Base-by-base conservation (phyloP, 2,329 filamentous ascomycete species). In the Fusarium xyrophilum region DNA sequence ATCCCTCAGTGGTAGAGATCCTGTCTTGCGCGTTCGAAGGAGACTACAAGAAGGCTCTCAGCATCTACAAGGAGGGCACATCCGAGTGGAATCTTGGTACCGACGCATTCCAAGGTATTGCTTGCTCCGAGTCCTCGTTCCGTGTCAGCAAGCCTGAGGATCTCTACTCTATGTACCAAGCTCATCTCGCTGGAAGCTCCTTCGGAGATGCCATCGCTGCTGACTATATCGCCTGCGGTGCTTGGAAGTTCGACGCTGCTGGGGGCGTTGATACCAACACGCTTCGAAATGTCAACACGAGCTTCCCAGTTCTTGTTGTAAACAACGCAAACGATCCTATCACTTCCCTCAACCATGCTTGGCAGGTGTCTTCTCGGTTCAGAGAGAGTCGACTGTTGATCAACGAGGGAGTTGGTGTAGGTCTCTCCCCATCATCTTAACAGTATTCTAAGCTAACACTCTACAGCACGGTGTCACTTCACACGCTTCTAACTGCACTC, bases 251-350 rank as follows among this genome's bases (percentile, higher is more conserved):
- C 7, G 51, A 60, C 2, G 63, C 70, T 19, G 66, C 53, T 5
- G 70, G 73, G 17, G 33, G 30, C 1, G 46, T 68, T 10, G 47
- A 73, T 25, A 63, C 58, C 0, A 60, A 67, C n/a, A 44, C 58
- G 0, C 56, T 72, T 3, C 61, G 64, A 7, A 68, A 63, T 17
- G 56, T 73, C 27, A 70, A 72, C 3, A 73, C 68, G 0, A 73
- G 57, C 17, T 68, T 61, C 19, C 68, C 70, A 0, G 36, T 72
- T 6, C 57, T 73, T 1, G 35, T 73, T 5, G 43, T 72, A 6
- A 73, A 73, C 25, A 67, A 70, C 12, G 56, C 54, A 10, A 72
- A 67, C 9, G 71, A 73, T n/a, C 70, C 70, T 2, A 38, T 70
- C 5, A 69, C 71, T 2, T 55, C 70, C 4, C 36, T 70, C 2